Percentiles rank a stretch among this genome's conserved stretches.
Conservation (phyloP, 345 rosid genomes). For the Aegle marmelos region DNA sequence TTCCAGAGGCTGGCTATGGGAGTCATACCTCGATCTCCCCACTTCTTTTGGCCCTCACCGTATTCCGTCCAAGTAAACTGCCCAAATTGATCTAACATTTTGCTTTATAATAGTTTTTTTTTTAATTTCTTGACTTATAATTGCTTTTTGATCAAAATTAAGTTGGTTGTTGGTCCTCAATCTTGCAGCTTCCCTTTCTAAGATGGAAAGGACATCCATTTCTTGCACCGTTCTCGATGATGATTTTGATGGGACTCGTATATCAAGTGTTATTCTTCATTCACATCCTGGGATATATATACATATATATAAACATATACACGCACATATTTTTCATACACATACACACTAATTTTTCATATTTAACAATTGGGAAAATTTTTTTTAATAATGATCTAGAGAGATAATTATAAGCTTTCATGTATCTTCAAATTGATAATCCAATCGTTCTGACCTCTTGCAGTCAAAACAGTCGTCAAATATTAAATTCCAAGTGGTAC, state of each 20-base stretch:
- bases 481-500: too few relatives aligned
- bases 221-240: conserved; percentile 28
- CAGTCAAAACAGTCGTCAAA: too few relatives aligned
- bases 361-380: background rate
- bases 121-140: background rate
- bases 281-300: conserved; percentile 22
- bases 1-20: background rate
- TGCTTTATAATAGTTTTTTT: too few relatives aligned
- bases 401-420: too few relatives aligned
- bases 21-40: background rate
- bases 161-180: background rate
- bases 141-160: background rate
- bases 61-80: background rate
- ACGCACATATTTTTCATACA: too few relatives aligned
- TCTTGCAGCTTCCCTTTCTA: conserved; percentile 32
- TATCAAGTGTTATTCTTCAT: conserved; percentile 26
- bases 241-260: conserved; percentile 25
- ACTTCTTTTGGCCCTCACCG: background rate
- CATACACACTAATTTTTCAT: too few relatives aligned
- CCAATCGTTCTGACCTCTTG: too few relatives aligned
- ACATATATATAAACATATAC: too few relatives aligned
- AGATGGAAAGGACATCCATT: conserved; percentile 40
- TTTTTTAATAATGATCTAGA: too few relatives aligned
- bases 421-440: too few relatives aligned
- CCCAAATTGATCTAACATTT: background rate